Evolutionary conservation across 108 stramenopile species (phyloP).

Genomic region (Nitzschia inconspicua): DNA sequence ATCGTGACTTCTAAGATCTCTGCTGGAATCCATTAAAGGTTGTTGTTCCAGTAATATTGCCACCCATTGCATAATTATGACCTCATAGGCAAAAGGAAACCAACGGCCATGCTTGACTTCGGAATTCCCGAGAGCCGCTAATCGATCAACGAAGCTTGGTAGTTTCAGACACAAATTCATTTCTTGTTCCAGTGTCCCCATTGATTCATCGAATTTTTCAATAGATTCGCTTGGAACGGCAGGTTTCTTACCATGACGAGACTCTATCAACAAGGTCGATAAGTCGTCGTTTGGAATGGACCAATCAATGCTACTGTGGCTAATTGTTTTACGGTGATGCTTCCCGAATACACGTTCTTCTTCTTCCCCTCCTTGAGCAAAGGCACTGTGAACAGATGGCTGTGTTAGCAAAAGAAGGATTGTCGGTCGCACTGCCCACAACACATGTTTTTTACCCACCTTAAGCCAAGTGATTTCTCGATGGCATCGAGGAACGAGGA

Average conservation of each 20-base stretch:
- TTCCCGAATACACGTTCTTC: slow-evolving; percentile 60
- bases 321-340: slow-evolving; percentile 82
- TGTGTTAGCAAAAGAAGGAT: neutral
- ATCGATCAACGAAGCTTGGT: slow-evolving; percentile 71
- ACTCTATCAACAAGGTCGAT: neutral
- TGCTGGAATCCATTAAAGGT: slow-evolving; percentile 16
- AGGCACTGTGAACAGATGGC: slow-evolving; percentile 1
- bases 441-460: slow-evolving; percentile 36
- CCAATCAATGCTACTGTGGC: slow-evolving; percentile 85
- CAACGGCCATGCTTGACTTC: slow-evolving; percentile 46
- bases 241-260: neutral
- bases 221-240: neutral
- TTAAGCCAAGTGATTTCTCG: slow-evolving; percentile 58
- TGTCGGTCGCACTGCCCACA: neutral
- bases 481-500: slow-evolving; percentile 77
- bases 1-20: neutral
- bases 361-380: slow-evolving; percentile 54
- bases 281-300: slow-evolving; percentile 61
- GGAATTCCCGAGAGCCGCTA: slow-evolving; percentile 37
- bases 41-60: slow-evolving; percentile 72
- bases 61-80: slow-evolving; percentile 86
- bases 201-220: slow-evolving; percentile 22
- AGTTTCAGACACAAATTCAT: slow-evolving; percentile 28
- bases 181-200: slow-evolving; percentile 30
- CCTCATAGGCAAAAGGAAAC: slow-evolving; percentile 88